Evolutionary conservation across 768 basidiomycete genomes (phyloP), one percentile per base, ranked within the genome.

Genomic region (Omphalotus guepiniiformis): DNA sequence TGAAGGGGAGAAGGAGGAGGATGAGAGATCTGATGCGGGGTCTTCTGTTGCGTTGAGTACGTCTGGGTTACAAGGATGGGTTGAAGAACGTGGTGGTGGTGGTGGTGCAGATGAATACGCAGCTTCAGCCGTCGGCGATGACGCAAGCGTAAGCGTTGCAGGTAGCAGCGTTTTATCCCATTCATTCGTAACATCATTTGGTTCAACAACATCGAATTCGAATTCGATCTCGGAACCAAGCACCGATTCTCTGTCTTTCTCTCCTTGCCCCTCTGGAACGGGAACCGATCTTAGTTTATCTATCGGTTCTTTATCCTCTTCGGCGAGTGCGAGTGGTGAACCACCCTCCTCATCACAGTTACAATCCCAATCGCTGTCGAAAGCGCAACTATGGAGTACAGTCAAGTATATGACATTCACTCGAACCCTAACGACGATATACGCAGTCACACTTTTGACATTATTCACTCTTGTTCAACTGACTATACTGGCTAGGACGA

Each of bases 381-480:
- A 85, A 61, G 79, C 76, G 1, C 85, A 94, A 57, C 70, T 98
- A 6, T 98, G 95, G 95, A 83, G 83, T 48, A 92, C 96, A 65
- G 78, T 96, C 29, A 97, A 96, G 63, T 78, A 93, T 29, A 80
- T 94, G 26, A 83, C 92, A 5, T 79, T 97, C 49, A 95, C 93
- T 2, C 76, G 94, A 45, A 84, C 89, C 13, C 67, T 98, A 22
- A 93, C 93, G 6, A 81, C 87, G 0, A 65, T 94, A 19, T 97
- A 98, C 64, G 81, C 93, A 12, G 79, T 85, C 18, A 86, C 90
- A 13, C 79, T 98, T 23, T 77, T 98, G 35, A 78, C 85, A 15
- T 75, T 97, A n/a, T 76, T 94, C 40, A 94, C 92, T 0, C 79
- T 83, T 22, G 75, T 92, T 12, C 94, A 98, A 62, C 78, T 98